These are phyloP conservation scores for Oidiodendron maius DNA, from an alignment of 495 filamentous ascomycete genomes.

Conservation along the genomic window DNA sequence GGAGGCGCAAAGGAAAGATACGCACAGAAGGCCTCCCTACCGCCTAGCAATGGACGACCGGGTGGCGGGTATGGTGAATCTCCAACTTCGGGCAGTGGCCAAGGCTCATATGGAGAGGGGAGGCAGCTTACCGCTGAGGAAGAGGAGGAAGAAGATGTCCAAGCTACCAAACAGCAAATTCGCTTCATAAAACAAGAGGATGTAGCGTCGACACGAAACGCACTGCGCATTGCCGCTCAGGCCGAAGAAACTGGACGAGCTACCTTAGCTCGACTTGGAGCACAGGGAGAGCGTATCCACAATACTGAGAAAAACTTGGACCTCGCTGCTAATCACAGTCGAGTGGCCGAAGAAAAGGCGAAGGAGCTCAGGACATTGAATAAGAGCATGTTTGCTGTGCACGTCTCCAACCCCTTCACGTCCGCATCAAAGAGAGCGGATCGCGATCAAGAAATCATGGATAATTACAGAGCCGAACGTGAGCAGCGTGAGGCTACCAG, in stretches of 20 bases:
- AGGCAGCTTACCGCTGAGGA: conserved; percentile 67
- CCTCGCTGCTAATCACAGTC: conserved; percentile 58
- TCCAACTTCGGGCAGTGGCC: conserved; percentile 37
- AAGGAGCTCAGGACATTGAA: conserved; percentile 72
- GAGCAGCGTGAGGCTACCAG: conserved; percentile 61
- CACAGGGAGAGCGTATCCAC: conserved; percentile 71
- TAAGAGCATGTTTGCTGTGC: conserved; percentile 76
- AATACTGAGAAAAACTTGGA: conserved; percentile 74
- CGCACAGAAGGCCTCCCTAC: conserved; percentile 32
- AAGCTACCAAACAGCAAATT: conserved; percentile 68
- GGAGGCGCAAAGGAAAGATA: conserved; percentile 53
- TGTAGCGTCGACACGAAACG: conserved; percentile 64
- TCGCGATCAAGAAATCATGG: conserved; percentile 55
- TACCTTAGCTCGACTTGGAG: conserved; percentile 64
- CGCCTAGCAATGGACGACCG: conserved; percentile 19
- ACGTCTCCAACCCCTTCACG: conserved; percentile 70
- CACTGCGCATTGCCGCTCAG: conserved; percentile 57
- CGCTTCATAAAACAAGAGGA: conserved; percentile 70
- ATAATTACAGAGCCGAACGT: conserved; percentile 60
- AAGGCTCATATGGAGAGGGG: conserved; percentile 58
- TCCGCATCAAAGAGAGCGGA: conserved; percentile 47
- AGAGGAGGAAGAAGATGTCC: conserved; percentile 62
- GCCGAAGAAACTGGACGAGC: conserved; percentile 65
- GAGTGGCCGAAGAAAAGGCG: conserved; percentile 68
- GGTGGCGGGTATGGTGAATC: conserved; percentile 19